A percentile compares a stretch with the other conserved stretches of the same genome.
Conservation (phyloP, 805 yeast species). For the Candida qinlingensis region DNA sequence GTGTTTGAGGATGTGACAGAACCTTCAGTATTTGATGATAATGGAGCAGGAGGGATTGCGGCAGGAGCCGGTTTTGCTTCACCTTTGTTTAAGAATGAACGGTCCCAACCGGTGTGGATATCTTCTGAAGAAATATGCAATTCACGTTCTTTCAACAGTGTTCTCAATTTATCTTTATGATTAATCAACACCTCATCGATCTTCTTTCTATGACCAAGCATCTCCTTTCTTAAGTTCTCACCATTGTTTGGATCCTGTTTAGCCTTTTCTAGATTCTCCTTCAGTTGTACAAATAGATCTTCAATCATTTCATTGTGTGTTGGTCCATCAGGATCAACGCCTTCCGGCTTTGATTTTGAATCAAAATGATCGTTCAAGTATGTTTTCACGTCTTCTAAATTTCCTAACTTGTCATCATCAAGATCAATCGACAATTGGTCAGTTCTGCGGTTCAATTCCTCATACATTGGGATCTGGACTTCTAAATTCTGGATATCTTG, state of each 20-base stretch:
- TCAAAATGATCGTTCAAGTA: constrained; percentile 51
- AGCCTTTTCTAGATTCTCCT: constrained; percentile 48
- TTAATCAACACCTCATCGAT: constrained; percentile 61
- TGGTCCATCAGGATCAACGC: constrained; percentile 43
- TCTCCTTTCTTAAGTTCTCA: constrained; percentile 30
- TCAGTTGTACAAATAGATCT: constrained; percentile 76
- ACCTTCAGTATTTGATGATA: neutral
- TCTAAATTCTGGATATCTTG: constrained; percentile 71
- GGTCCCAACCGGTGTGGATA: constrained; percentile 86
- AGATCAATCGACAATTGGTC: constrained; percentile 50
- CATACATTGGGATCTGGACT: constrained; percentile 78
- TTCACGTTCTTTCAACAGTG: constrained; percentile 64
- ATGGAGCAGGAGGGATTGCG: neutral
- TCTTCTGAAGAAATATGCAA: constrained; percentile 84
- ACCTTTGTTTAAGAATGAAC: constrained; percentile 70
- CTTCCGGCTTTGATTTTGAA: constrained; percentile 47
- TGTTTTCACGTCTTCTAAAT: constrained; percentile 29
- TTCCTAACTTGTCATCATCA: constrained; percentile 33
- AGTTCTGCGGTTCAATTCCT: constrained; percentile 66
- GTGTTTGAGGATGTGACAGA: constrained; percentile 6
- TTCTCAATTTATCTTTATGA: constrained; percentile 61
- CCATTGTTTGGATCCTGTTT: constrained; percentile 40
- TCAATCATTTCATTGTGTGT: constrained; percentile 91
- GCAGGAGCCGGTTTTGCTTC: constrained; percentile 8
- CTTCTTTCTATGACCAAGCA: constrained; percentile 60